These are phyloP conservation scores for Turritis glabra DNA, from an alignment of 345 rosid species.

Conservation along the genomic window DNA sequence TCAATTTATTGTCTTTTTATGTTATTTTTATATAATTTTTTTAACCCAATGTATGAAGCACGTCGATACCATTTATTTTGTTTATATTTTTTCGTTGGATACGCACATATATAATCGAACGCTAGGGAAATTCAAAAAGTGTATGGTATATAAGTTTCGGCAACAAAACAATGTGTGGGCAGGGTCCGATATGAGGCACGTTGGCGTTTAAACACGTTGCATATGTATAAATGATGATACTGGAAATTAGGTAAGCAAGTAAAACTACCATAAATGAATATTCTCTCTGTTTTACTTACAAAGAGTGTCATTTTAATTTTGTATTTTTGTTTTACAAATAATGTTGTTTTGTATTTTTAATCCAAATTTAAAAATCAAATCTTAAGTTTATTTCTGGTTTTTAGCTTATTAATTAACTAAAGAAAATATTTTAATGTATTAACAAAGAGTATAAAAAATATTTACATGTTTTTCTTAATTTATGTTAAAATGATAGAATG, in stretches of 20 bases:
- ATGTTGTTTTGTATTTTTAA: too few relatives aligned
- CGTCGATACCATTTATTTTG: not conserved
- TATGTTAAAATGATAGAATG: too few relatives aligned
- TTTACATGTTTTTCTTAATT: too few relatives aligned
- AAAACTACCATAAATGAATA: not conserved
- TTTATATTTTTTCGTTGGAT: not conserved
- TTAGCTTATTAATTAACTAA: too few relatives aligned
- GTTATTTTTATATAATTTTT: too few relatives aligned
- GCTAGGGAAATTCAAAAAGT: not conserved
- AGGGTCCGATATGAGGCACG: slow-evolving; percentile 14
- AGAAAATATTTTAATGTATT: too few relatives aligned
- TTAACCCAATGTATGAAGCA: slow-evolving; percentile 2
- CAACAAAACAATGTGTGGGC: not conserved
- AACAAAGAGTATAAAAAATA: too few relatives aligned
- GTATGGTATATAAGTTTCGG: not conserved
- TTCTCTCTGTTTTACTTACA: too few relatives aligned
- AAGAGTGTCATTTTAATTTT: too few relatives aligned
- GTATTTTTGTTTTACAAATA: too few relatives aligned
- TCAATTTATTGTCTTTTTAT: slow-evolving; percentile 19
- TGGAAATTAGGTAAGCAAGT: not conserved
- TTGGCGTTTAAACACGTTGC: slow-evolving; percentile 26
- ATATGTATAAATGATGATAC: not conserved
- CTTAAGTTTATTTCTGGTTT: too few relatives aligned
- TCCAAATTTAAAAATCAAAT: too few relatives aligned
- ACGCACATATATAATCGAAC: slow-evolving; percentile 4